Conservation (phyloP, 2,329 filamentous ascomycete genomes). For the Fusarium coicis region DNA sequence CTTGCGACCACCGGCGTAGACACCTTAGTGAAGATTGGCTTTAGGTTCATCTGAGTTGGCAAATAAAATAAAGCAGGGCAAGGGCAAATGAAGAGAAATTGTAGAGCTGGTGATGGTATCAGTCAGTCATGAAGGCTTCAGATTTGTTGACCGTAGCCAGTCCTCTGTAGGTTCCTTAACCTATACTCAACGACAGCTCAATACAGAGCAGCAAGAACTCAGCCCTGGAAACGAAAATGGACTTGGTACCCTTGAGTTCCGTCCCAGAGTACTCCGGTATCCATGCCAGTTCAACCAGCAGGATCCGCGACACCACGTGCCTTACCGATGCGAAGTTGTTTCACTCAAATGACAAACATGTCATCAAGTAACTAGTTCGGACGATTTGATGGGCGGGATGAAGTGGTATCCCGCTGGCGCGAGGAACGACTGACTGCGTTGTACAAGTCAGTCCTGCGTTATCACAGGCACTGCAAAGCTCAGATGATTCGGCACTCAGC, state of each 20-base stretch:
- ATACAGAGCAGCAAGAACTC: background rate
- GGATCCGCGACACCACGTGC: slow-evolving; percentile 7
- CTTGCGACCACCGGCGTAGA: background rate
- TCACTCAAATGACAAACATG: slow-evolving; percentile 20
- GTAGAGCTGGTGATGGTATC: background rate
- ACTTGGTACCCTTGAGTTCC: background rate
- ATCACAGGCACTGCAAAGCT: background rate
- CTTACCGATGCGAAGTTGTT: slow-evolving; percentile 18
- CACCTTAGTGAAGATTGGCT: background rate
- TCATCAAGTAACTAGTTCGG: background rate
- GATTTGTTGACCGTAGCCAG: background rate
- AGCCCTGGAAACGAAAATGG: background rate
- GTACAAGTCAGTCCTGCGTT: background rate
- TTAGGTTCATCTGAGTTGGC: background rate
- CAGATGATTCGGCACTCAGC: background rate
- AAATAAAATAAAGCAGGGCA: background rate
- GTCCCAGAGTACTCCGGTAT: background rate
- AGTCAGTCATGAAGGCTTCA: background rate
- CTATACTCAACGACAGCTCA: background rate
- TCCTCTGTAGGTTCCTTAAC: background rate
- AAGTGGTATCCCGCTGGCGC: background rate
- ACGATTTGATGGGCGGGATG: slow-evolving; percentile 1
- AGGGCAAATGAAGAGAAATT: background rate
- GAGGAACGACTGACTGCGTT: background rate
- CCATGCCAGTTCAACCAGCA: background rate